Percentiles rank a stretch among this genome's conserved stretches.
Conservation (phyloP, 768 basidiomycete species). For the Crassisporium funariophilum region DNA sequence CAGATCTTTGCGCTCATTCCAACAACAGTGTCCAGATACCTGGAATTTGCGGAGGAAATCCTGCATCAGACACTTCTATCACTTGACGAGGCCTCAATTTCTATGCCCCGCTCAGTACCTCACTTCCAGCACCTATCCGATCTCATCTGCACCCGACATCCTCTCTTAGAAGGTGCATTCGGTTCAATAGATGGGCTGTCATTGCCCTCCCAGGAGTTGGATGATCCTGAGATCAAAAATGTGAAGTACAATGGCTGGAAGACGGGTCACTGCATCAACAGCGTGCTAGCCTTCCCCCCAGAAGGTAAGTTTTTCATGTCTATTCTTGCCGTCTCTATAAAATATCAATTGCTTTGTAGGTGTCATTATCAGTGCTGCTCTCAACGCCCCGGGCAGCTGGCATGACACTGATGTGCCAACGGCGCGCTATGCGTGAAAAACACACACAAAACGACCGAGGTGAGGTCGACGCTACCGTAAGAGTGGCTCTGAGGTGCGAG, state of each 20-base stretch:
- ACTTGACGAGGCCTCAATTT: neutral
- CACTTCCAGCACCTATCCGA: neutral
- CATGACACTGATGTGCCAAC: too few species aligned
- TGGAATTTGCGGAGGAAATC: slow-evolving; percentile 31
- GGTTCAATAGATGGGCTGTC: slow-evolving; percentile 44
- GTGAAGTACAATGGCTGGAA: slow-evolving; percentile 47
- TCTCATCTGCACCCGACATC: slow-evolving; percentile 33
- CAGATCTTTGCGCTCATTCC: slow-evolving; percentile 49
- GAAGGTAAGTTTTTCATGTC: slow-evolving; percentile 18
- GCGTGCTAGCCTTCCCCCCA: slow-evolving; percentile 32
- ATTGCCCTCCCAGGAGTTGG: slow-evolving; percentile 31
- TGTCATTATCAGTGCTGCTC: slow-evolving; percentile 30
- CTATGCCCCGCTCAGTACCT: neutral
- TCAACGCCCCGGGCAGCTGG: slow-evolving; percentile 44
- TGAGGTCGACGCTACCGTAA: too few species aligned
- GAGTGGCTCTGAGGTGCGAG: too few species aligned
- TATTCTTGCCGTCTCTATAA: neutral
- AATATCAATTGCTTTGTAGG: slow-evolving; percentile 23
- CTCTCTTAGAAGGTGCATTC: slow-evolving; percentile 38
- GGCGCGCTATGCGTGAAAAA: too few species aligned
- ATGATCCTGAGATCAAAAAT: slow-evolving; percentile 44
- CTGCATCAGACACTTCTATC: neutral
- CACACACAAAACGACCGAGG: too few species aligned
- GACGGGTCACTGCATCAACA: slow-evolving; percentile 39
- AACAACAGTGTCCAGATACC: slow-evolving; percentile 35